Evolutionary conservation across 139 green algal genomes (phyloP).

Genomic region (Zygnema circumcarinatum): DNA sequence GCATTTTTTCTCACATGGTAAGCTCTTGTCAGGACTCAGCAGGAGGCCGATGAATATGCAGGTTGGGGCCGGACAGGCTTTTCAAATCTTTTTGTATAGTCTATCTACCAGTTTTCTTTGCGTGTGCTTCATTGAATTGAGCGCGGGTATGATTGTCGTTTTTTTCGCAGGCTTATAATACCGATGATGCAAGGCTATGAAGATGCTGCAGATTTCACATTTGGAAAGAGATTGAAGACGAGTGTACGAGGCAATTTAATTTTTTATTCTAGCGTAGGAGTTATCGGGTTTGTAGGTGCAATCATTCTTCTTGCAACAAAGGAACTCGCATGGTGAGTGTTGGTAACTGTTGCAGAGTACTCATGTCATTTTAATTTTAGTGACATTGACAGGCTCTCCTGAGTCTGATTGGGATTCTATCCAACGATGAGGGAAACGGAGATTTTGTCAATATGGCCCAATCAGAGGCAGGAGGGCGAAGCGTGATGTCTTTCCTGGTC

Average conservation of each 20-base stretch:
- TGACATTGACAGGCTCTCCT: no score
- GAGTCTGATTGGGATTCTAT: no score
- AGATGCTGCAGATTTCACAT: conserved; percentile 88
- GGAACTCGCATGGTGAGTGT: conserved; percentile 7
- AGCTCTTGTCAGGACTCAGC: neutral
- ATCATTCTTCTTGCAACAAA: conserved; percentile 64
- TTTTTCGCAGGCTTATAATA: conserved; percentile 78
- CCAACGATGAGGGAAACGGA: no score
- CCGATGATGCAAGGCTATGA: conserved; percentile 84
- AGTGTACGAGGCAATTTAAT: conserved; percentile 76
- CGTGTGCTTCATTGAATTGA: no score
- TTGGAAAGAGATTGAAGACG: conserved; percentile 63
- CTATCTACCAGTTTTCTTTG: no score
- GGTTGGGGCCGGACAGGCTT: neutral
- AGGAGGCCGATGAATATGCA: neutral
- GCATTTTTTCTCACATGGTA: conserved; percentile 57
- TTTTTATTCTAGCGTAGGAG: conserved; percentile 78
- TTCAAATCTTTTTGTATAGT: no score
- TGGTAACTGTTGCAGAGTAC: no score
- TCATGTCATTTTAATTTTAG: no score
- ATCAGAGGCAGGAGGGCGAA: no score
- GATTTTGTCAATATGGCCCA: no score
- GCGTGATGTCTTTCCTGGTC: no score
- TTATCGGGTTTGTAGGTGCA: conserved; percentile 68
- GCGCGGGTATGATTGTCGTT: no score